phyloP scores from a whole-genome alignment of 805 yeast species.

The Ascoidea rubescens region DNA sequence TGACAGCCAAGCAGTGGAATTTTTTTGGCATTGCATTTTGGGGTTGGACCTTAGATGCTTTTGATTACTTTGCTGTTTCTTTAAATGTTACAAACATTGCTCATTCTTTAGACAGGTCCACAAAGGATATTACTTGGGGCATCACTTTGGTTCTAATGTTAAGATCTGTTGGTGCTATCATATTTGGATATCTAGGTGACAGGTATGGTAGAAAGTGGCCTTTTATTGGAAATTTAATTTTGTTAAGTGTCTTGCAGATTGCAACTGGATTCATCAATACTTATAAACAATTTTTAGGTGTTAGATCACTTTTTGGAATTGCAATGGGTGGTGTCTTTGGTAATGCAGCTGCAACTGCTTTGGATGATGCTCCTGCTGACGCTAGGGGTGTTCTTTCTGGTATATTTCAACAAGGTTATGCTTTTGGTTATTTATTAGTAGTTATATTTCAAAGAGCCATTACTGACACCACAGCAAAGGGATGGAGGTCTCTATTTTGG shows the following conservation, averaged over 20 bases:
- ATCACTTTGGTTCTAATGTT: conserved; percentile 56
- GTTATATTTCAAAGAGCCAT: conserved; percentile 53
- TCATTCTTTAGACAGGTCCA: conserved; percentile 25
- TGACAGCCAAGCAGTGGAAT: conserved; percentile 34
- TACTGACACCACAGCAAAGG: conserved; percentile 32
- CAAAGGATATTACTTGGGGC: conserved; percentile 54
- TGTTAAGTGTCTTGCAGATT: conserved; percentile 40
- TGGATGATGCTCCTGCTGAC: conserved; percentile 36
- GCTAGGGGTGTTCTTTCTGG: conserved; percentile 51
- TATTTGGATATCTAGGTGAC: conserved; percentile 50
- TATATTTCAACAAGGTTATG: conserved; percentile 69
- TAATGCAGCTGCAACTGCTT: conserved; percentile 18
- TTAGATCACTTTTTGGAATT: conserved; percentile 29
- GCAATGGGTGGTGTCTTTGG: conserved; percentile 45
- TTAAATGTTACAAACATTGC: conserved; percentile 41
- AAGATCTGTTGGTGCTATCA: conserved; percentile 49
- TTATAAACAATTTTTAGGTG: conserved; percentile 43
- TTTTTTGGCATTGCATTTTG: conserved; percentile 43
- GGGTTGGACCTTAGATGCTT: conserved; percentile 64
- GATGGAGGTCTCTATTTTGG: conserved; percentile 68
- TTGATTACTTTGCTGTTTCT: conserved; percentile 55
- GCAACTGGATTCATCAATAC: conserved; percentile 51
- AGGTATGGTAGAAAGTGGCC: conserved; percentile 51
- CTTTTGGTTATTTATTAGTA: conserved; percentile 51
- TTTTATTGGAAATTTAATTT: conserved; percentile 28